phyloP scores from a whole-genome alignment of 2,329 filamentous ascomycete genomes.

The Penicillium sp. region DNA sequence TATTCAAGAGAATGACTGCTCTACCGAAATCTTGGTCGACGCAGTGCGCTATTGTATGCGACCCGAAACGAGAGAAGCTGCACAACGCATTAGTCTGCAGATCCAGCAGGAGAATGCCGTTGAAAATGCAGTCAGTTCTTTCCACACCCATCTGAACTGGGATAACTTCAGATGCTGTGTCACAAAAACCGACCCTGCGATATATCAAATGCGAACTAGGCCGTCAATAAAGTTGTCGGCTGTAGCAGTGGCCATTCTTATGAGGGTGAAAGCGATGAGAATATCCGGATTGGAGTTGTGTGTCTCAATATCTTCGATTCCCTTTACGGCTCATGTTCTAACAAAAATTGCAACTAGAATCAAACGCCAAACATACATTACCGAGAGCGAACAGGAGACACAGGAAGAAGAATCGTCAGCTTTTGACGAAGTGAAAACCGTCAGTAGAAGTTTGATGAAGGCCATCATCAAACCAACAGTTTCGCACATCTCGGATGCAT shows the following conservation, averaged over 20 bases:
- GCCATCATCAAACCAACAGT: slow-evolving; percentile 9
- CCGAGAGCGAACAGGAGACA: not conserved
- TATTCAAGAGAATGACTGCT: not conserved
- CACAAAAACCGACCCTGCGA: not conserved
- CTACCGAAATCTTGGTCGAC: not conserved
- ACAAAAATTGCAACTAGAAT: not conserved
- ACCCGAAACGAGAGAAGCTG: not conserved
- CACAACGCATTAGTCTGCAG: not conserved
- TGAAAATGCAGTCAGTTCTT: slow-evolving; percentile 1
- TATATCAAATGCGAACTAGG: not conserved
- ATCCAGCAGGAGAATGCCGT: not conserved
- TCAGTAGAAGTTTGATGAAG: slow-evolving; percentile 2
- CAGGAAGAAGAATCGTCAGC: too few species aligned
- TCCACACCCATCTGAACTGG: slow-evolving; percentile 3
- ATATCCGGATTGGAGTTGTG: not conserved
- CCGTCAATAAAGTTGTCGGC: not conserved
- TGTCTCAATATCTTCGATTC: not conserved
- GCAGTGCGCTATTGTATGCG: not conserved
- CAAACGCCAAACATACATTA: not conserved
- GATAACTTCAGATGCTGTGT: not conserved
- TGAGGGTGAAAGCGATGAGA: not conserved
- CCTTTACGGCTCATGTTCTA: not conserved
- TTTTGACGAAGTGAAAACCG: not conserved
- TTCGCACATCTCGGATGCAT: slow-evolving; percentile 5
- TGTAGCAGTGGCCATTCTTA: not conserved